These are phyloP conservation scores for Lachnellula arida DNA, from an alignment of 2,329 filamentous ascomycete genomes.

Conservation along the genomic window DNA sequence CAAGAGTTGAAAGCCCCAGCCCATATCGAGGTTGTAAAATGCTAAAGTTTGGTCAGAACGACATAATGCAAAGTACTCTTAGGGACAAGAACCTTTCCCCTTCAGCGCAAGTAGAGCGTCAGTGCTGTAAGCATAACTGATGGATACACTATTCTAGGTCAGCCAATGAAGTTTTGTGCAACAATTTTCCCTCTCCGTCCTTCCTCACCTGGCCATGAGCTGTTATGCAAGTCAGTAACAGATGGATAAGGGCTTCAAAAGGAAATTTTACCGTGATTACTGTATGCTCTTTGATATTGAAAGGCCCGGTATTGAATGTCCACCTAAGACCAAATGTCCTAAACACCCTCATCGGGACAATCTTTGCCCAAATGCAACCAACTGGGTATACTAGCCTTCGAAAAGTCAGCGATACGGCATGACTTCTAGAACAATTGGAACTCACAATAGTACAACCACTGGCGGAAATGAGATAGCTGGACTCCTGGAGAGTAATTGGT, in stretches of 20 bases:
- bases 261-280: constrained; percentile 52
- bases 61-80: not conserved
- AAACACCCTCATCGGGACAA: constrained; percentile 17
- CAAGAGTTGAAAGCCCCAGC: constrained; percentile 55
- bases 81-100: constrained; percentile 12
- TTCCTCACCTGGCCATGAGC: constrained; percentile 19
- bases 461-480: constrained; percentile 14
- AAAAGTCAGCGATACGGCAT: constrained; percentile 4
- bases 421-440: not conserved
- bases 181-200: no score
- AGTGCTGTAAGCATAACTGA: constrained; percentile 55
- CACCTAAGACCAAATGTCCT: constrained; percentile 48
- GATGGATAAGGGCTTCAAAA: constrained; percentile 31
- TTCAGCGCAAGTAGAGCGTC: constrained; percentile 68
- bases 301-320: constrained; percentile 60
- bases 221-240: not conserved
- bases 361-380: constrained; percentile 38
- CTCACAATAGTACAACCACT: constrained; percentile 47
- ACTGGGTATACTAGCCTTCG: constrained; percentile 15
- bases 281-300: constrained; percentile 65
- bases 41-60: constrained; percentile 40
- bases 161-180: not conserved
- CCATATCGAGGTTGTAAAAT: constrained; percentile 61
- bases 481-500: not conserved
- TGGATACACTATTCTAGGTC: constrained; percentile 27